These are phyloP conservation scores for Vanrija humicola DNA, from an alignment of 1,284 basidiomycete genomes.

Conservation along the genomic window DNA sequence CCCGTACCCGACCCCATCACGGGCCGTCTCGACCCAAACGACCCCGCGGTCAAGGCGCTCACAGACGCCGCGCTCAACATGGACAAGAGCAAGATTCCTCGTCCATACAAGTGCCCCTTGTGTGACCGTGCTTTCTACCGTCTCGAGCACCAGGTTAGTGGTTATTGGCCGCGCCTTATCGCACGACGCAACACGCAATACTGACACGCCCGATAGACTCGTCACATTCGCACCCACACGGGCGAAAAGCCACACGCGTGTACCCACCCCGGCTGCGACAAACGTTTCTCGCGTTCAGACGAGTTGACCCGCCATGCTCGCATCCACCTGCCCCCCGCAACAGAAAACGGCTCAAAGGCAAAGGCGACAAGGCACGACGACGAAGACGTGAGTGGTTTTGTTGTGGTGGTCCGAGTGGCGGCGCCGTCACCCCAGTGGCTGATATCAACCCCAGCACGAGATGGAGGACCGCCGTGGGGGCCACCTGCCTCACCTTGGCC, in stretches of 20 bases:
- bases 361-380: slow-evolving; percentile 33
- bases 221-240: slow-evolving; percentile 96
- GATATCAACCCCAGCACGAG: slow-evolving; percentile 20
- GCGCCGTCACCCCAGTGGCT: background rate
- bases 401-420: background rate
- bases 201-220: slow-evolving; percentile 60
- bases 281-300: slow-evolving; percentile 94
- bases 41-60: slow-evolving; percentile 49
- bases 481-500: slow-evolving; percentile 38
- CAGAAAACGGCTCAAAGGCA: slow-evolving; percentile 31
- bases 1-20: slow-evolving; percentile 49
- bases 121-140: slow-evolving; percentile 87
- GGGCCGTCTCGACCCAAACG: slow-evolving; percentile 49
- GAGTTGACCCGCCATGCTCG: slow-evolving; percentile 94
- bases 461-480: slow-evolving; percentile 34
- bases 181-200: background rate
- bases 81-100: slow-evolving; percentile 57
- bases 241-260: slow-evolving; percentile 97
- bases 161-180: background rate
- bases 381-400: slow-evolving; percentile 34
- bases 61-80: slow-evolving; percentile 50
- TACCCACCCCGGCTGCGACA: slow-evolving; percentile 91
- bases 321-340: slow-evolving; percentile 64
- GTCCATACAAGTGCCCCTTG: slow-evolving; percentile 93
- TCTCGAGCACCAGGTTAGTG: slow-evolving; percentile 81